phyloP scores from a whole-genome alignment of 352 stramenopile genomes.

The Plasmopara viticola region DNA sequence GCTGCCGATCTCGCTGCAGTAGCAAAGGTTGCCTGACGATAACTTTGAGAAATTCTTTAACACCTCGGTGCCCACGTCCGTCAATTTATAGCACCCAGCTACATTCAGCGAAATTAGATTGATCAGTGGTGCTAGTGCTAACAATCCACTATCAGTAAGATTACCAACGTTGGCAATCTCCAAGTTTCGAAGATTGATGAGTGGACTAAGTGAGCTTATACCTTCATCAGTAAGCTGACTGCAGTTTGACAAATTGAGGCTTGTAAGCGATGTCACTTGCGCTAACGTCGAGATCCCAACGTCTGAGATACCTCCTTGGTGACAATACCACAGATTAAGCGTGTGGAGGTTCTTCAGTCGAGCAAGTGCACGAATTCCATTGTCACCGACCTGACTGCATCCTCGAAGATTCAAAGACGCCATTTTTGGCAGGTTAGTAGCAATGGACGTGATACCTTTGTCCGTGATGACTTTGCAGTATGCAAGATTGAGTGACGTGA shows the following conservation, averaged over 20 bases:
- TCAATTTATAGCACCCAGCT: too few species aligned
- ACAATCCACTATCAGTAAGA: conserved; percentile 54
- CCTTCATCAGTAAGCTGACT: conserved; percentile 62
- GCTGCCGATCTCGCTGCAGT: conserved; percentile 74
- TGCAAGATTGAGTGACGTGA: too few species aligned
- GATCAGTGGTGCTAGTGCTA: conserved; percentile 40
- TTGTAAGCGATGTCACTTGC: conserved; percentile 47
- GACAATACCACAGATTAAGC: too few species aligned
- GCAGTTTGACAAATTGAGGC: conserved; percentile 75
- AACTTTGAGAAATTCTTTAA: too few species aligned
- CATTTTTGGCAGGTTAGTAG: background rate
- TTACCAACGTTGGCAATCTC: conserved; percentile 76
- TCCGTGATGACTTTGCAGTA: too few species aligned
- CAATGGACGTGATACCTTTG: too few species aligned
- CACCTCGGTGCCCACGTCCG: too few species aligned
- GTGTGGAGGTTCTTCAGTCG: conserved; percentile 33
- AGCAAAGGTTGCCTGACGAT: conserved; percentile 67
- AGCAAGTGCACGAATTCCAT: conserved; percentile 38
- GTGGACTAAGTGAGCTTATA: conserved; percentile 36
- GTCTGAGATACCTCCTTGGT: conserved; percentile 36
- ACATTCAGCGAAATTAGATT: conserved; percentile 6
- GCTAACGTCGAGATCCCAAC: conserved; percentile 42
- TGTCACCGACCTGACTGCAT: conserved; percentile 51
- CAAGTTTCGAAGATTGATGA: conserved; percentile 60
- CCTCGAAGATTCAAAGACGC: conserved; percentile 56